Percentiles rank a stretch among this genome's conserved stretches.
These are phyloP conservation scores for Xerophyta viscosa DNA, from an alignment of 106 monocot species.

Conservation along the genomic window DNA sequence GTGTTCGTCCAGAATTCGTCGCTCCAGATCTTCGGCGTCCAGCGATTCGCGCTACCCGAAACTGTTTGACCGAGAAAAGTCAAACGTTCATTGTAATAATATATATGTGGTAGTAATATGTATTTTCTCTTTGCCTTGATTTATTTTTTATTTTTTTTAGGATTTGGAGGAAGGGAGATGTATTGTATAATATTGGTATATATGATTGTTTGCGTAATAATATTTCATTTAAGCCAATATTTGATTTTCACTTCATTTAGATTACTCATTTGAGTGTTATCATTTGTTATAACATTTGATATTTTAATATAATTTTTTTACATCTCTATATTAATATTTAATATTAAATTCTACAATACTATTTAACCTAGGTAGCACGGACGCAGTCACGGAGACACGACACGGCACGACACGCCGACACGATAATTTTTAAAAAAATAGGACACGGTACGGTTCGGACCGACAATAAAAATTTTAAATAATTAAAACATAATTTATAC, in stretches of 20 bases:
- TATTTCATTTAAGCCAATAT: neutral
- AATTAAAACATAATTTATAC: too few species aligned
- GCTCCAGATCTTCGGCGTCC: constrained; percentile 40
- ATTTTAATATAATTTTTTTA: too few species aligned
- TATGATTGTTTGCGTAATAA: neutral
- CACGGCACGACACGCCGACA: too few species aligned
- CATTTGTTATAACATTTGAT: too few species aligned
- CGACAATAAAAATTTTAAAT: too few species aligned
- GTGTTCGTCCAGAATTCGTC: constrained; percentile 63
- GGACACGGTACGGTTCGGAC: too few species aligned
- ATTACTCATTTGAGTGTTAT: too few species aligned
- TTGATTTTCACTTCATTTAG: too few species aligned
- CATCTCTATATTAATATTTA: neutral
- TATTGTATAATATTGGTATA: neutral
- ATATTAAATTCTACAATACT: neutral
- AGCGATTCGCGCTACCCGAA: constrained; percentile 39
- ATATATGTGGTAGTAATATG: too few species aligned
- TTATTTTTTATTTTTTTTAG: neutral
- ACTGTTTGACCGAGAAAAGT: constrained; percentile 18
- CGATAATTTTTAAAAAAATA: too few species aligned
- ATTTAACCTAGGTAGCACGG: neutral
- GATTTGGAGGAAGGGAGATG: neutral
- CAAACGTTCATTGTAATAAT: neutral
- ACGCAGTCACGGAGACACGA: too few species aligned
- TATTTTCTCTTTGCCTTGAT: neutral